phyloP scores from a whole-genome alignment of 1,139 yeast species.

The Hyphopichia pseudoburtonii region DNA sequence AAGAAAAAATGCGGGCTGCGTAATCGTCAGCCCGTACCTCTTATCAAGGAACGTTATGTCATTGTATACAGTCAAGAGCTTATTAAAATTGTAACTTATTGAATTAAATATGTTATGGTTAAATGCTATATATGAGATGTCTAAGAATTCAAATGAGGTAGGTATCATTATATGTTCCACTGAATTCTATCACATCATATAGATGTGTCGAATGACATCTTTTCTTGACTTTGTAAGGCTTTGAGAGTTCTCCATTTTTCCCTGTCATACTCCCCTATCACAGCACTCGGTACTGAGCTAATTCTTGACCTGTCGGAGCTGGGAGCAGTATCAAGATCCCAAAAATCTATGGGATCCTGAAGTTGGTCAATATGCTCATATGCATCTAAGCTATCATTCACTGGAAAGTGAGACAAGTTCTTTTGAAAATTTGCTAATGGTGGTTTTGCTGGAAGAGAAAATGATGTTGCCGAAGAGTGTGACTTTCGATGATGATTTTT shows the following conservation, averaged over 20 bases:
- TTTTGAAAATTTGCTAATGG: neutral
- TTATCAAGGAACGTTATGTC: neutral
- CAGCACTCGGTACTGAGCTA: slow-evolving; percentile 57
- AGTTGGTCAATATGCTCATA: neutral
- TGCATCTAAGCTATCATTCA: neutral
- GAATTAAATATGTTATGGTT: neutral
- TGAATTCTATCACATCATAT: no score
- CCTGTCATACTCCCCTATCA: slow-evolving; percentile 62
- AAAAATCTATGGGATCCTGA: slow-evolving; percentile 25
- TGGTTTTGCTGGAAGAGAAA: slow-evolving; percentile 1
- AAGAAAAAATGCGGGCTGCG: neutral
- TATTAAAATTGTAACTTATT: neutral
- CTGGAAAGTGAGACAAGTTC: neutral
- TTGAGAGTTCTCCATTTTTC: slow-evolving; percentile 63
- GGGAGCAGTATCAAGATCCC: slow-evolving; percentile 41
- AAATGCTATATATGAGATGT: no score
- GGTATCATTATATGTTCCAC: slow-evolving; percentile 1
- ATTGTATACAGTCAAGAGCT: neutral
- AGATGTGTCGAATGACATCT: slow-evolving; percentile 1
- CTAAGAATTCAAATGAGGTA: neutral
- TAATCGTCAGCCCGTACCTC: neutral
- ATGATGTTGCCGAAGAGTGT: slow-evolving; percentile 4
- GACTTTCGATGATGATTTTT: slow-evolving; percentile 6
- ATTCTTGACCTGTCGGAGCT: slow-evolving; percentile 40
- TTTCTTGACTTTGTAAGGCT: slow-evolving; percentile 19